Evolutionary conservation across 1,284 basidiomycete genomes (phyloP), one percentile per base, ranked within the genome.

Genomic region (Ceratobasidium sp.): DNA sequence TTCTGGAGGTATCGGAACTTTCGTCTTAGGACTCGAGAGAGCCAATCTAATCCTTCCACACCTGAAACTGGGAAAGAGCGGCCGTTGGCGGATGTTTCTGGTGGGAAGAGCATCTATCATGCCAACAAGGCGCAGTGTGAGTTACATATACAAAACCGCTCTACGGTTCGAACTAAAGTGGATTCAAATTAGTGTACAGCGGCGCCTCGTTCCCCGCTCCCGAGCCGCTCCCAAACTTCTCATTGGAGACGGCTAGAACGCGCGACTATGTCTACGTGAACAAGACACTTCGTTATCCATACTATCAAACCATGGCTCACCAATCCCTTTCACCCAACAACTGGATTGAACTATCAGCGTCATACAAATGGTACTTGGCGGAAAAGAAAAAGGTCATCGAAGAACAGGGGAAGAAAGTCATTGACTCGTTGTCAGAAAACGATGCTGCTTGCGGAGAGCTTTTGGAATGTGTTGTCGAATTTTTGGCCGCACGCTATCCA

Each of bases 291-390:
- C 78, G 82, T 32, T 80, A 79, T 73, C 82, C 82, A 6, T 82
- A 82, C 64, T 78, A 78, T 61, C 82, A 81, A 80, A 82, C 81
- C 9, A 82, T 82, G 81, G 78, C 81, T 1, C 83, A 84, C 64
- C 83, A 83, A 74, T 81, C 82, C 0, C 83, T 84, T 81, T 78
- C 82, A 28, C 76, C 79, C 43, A 81, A 83, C 61, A 75, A 84
- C 73, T 84, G 83, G 83, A 84, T 84, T 30, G 83, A 84, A 76
- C 81, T 84, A 28, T 82, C 83, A 77, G 80, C 80, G 58, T 79
- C 82, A 59, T 82, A 82, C 75, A 70, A 76, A 72, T 80, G 79
- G 80, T 83, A 84, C 75, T 77, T 83, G n/a, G 78, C 79, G 49
- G 78, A 82, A 76, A 84, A 84, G 75, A 78, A 78, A 52, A 67